Conservation (phyloP, 768 basidiomycete genomes). For the Tulasnella sp. region DNA sequence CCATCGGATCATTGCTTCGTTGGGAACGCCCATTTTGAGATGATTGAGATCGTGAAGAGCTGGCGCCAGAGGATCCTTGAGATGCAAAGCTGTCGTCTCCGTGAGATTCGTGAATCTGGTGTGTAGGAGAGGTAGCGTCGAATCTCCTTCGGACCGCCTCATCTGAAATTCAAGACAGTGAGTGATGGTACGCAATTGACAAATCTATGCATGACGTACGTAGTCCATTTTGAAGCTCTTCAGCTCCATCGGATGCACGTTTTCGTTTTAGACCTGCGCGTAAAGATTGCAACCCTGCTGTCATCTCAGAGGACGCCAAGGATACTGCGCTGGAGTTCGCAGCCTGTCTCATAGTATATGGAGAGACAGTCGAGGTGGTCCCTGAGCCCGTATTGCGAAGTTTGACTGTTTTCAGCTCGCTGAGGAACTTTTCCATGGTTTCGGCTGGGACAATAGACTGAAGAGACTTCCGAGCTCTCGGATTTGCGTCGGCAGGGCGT, state of each 20-base stretch:
- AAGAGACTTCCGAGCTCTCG: not conserved
- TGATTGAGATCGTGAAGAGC: not conserved
- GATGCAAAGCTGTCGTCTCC: not conserved
- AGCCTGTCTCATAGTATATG: not conserved
- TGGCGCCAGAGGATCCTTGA: not conserved
- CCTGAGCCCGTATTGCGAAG: not conserved
- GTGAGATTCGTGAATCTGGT: not conserved
- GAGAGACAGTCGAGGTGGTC: not conserved
- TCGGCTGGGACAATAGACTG: not conserved
- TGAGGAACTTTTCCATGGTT: constrained; percentile 10
- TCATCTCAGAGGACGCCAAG: not conserved
- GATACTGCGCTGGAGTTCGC: not conserved
- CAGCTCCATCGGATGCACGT: not conserved
- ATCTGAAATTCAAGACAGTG: not conserved
- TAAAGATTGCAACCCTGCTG: not conserved
- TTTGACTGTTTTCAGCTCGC: constrained; percentile 8
- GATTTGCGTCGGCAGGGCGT: not conserved
- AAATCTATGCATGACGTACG: not conserved
- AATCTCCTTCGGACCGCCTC: not conserved
- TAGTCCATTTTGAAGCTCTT: not conserved
- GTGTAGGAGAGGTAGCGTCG: not conserved
- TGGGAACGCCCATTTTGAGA: not conserved
- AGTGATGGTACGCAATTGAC: not conserved
- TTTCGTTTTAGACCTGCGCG: constrained; percentile 2
- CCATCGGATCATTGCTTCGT: not conserved